Conservation (phyloP, 139 green algal genomes). For the Pycnococcus provasolii region DNA sequence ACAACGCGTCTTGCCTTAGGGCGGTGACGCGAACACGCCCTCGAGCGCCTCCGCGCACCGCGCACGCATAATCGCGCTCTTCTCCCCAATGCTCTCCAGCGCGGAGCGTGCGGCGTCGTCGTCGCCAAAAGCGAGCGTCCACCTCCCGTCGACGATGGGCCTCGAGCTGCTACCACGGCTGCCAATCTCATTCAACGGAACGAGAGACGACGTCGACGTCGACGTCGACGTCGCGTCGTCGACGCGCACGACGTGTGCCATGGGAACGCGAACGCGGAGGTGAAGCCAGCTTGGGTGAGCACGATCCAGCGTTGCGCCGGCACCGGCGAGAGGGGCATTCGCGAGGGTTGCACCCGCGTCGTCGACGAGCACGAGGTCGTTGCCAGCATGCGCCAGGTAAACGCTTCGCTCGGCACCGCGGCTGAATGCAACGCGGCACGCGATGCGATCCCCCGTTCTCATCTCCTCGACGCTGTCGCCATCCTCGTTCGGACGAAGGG, state of each 20-base stretch:
- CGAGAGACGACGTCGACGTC: too few relatives aligned
- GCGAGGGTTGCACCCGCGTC: constrained; percentile 24
- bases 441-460: neutral
- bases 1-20: too few relatives aligned
- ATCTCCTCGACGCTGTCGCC: too few relatives aligned
- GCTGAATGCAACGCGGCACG: constrained; percentile 32
- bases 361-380: neutral
- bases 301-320: constrained; percentile 18
- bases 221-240: constrained; percentile 7
- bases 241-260: constrained; percentile 4
- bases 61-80: too few relatives aligned
- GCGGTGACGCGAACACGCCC: too few relatives aligned
- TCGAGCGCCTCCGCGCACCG: too few relatives aligned
- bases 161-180: constrained; percentile 2
- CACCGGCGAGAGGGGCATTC: constrained; percentile 32
- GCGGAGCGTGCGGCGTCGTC: constrained; percentile 1
- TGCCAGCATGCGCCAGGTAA: constrained; percentile 18
- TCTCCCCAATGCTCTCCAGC: too few relatives aligned
- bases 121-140: constrained; percentile 39
- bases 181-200: too few relatives aligned
- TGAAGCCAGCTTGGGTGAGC: constrained; percentile 39
- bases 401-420: constrained; percentile 26
- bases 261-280: constrained; percentile 33
- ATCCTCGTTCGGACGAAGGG: too few relatives aligned
- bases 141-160: constrained; percentile 29